A percentile compares a stretch with the other conserved stretches of the same genome.
Conservation (phyloP, 345 rosid genomes). For the Aurinia saxatilis region DNA sequence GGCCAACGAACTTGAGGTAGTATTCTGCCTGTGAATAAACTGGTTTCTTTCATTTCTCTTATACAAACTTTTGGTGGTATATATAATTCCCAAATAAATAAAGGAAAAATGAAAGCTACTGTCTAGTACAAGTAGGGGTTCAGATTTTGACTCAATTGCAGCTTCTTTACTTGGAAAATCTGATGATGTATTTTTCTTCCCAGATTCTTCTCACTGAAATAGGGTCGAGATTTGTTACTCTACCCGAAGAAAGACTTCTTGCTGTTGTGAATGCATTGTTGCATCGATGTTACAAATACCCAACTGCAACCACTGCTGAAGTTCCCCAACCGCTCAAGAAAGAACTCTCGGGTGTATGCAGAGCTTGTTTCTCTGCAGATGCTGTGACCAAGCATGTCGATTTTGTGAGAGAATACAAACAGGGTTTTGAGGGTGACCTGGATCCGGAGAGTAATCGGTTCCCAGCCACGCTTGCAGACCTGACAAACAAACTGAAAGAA, state of each 20-base stretch:
- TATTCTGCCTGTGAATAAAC: constrained; percentile 7
- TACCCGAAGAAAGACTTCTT: constrained; percentile 96
- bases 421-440: constrained; percentile 90
- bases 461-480: constrained; percentile 79
- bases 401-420: constrained; percentile 95
- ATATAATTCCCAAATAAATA: not conserved
- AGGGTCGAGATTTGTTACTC: constrained; percentile 90
- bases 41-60: not conserved
- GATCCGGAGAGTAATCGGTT: constrained; percentile 91
- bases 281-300: constrained; percentile 98
- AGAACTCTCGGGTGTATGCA: constrained; percentile 96
- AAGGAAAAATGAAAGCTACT: not conserved
- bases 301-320: constrained; percentile 92
- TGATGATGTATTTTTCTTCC: constrained; percentile 6
- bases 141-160: constrained; percentile 1
- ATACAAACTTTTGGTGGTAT: not conserved
- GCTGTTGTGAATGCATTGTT: constrained; percentile 97
- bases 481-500: constrained; percentile 80
- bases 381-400: constrained; percentile 94
- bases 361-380: constrained; percentile 97
- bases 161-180: constrained; percentile 10
- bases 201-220: constrained; percentile 91
- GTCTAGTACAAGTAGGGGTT: not conserved
- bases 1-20: constrained; percentile 95
- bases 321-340: constrained; percentile 98